These are phyloP conservation scores for Botrytis paeoniae DNA, from an alignment of 2,329 filamentous ascomycete genomes.

Conservation along the genomic window DNA sequence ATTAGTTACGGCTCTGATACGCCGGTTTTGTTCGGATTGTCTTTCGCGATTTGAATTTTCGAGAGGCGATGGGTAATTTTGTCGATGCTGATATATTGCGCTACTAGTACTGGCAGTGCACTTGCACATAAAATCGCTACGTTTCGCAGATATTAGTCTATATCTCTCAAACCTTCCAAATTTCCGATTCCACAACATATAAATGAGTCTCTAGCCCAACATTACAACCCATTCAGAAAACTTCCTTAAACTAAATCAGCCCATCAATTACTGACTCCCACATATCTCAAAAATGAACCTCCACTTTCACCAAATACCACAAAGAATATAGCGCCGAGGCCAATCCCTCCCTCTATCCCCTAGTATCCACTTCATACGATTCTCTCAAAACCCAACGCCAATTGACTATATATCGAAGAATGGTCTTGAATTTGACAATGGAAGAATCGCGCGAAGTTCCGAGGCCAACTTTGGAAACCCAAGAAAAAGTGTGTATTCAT, in stretches of 20 bases:
- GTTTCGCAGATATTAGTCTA: neutral
- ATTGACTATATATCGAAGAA: neutral
- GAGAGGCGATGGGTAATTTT: neutral
- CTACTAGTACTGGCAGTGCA: neutral
- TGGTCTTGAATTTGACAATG: neutral
- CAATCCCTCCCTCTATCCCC: fast-evolving
- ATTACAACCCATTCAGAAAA: neutral
- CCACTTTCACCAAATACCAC: neutral
- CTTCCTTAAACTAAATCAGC: fast-evolving
- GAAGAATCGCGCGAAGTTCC: neutral
- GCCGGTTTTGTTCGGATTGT: fast-evolving
- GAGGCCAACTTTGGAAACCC: neutral
- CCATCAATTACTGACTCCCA: neutral
- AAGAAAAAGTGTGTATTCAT: fast-evolving
- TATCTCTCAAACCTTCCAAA: neutral
- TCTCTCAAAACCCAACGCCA: neutral
- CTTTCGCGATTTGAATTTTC: neutral
- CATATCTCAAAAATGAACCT: neutral
- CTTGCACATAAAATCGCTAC: fast-evolving
- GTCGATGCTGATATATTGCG: neutral
- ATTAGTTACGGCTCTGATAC: neutral
- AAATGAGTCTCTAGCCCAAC: fast-evolving
- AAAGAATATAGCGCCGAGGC: neutral
- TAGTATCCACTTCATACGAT: neutral
- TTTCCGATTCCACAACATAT: neutral